Base-by-base conservation (phyloP, 1,139 yeast species). In the Pichia sp. region DNA sequence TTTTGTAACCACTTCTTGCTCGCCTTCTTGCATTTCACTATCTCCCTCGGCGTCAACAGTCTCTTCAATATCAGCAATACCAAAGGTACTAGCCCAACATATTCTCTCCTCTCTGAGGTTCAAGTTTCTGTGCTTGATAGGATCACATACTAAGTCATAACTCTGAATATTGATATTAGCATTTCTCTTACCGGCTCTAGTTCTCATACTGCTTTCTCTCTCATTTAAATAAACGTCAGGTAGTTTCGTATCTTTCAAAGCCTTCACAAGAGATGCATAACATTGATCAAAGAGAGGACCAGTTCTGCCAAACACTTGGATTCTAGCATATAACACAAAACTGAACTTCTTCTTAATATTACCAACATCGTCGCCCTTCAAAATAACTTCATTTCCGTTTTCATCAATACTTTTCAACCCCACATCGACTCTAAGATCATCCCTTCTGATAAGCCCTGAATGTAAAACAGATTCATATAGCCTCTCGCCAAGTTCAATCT, bases 221-320 rank as follows among this genome's bases (percentile, higher is more conserved):
- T 79, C 86, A 42, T 74, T 77, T 25, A 77, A 61, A 50, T 74
- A 79, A 10, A 85, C 74, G 29, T 68, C 58, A 1, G 97, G 97
- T 20, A 88, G 62, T 42, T 62, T 62, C 2, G 81, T 72, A 35
- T 69, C 64, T 34, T 67, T 57, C 39, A 88, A 62, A 1, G 95
- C 94, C 21, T 71, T 64, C 15, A 82, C 52, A 23, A 85, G 58
- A 4, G 91, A 73, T 22, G 72, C 72, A 76, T 87, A 83, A 38
- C 86, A 81, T 16, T 81, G 62, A 52, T 86, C 96, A 51, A 76
- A 78, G 23, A 84, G 63, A 4, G 96, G 93, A 1, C 94, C 95
- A 3, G 85, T 67, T 37, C 91, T 70, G 36, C 93, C 80, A 50
- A 85, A 76, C 1, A 87, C 86, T 49, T 82, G 80, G 32, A 87